Conservation (phyloP, 2,329 filamentous ascomycete species). For the Trichoderma polysporum region DNA sequence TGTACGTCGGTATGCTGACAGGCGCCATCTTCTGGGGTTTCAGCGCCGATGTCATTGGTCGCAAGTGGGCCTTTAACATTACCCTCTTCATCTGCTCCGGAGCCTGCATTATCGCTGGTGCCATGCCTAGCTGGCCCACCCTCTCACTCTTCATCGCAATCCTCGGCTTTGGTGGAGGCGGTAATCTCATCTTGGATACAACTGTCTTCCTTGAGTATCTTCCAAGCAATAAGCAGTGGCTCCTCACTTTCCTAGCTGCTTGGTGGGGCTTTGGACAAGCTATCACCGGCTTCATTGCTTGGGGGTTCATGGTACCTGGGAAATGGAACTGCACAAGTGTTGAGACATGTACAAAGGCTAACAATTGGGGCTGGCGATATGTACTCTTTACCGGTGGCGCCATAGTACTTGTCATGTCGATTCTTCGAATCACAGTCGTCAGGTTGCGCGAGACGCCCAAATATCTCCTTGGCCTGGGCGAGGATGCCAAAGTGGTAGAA, state of each 20-base stretch:
- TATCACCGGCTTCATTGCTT: constrained; percentile 45
- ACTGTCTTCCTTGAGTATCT: constrained; percentile 54
- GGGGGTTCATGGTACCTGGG: constrained; percentile 51
- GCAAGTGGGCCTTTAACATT: constrained; percentile 67
- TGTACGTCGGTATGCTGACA: constrained; percentile 55
- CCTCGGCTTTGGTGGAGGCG: constrained; percentile 59
- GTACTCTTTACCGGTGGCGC: constrained; percentile 47
- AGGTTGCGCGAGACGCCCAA: constrained; percentile 50
- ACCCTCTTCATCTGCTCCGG: constrained; percentile 62
- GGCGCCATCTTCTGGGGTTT: constrained; percentile 69
- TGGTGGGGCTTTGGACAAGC: constrained; percentile 56
- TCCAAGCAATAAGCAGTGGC: constrained; percentile 47
- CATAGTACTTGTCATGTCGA: constrained; percentile 44
- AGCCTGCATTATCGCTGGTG: constrained; percentile 61
- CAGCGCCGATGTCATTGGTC: constrained; percentile 65
- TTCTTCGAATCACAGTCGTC: constrained; percentile 47
- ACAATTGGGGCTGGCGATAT: constrained; percentile 53
- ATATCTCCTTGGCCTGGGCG: constrained; percentile 46
- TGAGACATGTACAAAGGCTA: constrained; percentile 45
- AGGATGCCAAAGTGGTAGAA: constrained; percentile 49
- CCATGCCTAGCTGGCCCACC: constrained; percentile 64
- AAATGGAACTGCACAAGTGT: constrained; percentile 42
- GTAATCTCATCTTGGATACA: constrained; percentile 52
- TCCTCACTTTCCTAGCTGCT: constrained; percentile 45
- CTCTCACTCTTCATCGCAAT: constrained; percentile 64